These are phyloP conservation scores for Adansonia rubrostipa DNA, from an alignment of 441 rosid genomes.

Conservation along the genomic window DNA sequence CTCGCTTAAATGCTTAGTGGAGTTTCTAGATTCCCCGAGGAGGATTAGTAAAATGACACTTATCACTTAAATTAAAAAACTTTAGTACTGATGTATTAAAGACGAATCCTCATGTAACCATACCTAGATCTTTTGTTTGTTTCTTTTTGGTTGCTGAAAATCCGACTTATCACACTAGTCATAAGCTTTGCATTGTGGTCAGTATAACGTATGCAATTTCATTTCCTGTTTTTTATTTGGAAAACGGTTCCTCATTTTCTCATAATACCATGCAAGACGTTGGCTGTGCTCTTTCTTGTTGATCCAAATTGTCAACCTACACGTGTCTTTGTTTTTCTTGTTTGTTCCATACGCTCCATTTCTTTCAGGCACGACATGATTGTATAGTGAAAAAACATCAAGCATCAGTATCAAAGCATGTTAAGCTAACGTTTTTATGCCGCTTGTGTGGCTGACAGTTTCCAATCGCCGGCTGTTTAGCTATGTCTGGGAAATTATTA, in stretches of 20 bases:
- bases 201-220: not conserved
- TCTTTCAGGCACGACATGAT: not conserved
- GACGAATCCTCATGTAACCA: not conserved
- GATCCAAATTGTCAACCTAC: not conserved
- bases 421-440: constrained; percentile 3
- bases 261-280: not conserved
- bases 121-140: not conserved
- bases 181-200: not conserved
- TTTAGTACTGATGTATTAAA: too few species aligned
- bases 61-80: too few species aligned
- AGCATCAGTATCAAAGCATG: not conserved
- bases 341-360: constrained; percentile 1
- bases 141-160: not conserved
- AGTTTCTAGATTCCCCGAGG: too few species aligned
- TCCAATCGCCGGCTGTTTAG: not conserved
- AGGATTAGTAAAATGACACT: too few species aligned
- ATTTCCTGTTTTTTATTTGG: not conserved
- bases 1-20: not conserved
- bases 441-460: not conserved
- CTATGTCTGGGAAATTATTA: not conserved
- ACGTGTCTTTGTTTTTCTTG: not conserved
- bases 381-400: not conserved
- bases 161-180: not conserved
- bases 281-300: not conserved
- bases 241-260: not conserved